Base-by-base conservation (phyloP, 495 filamentous ascomycete species). In the Penicillium bialowiezense region DNA sequence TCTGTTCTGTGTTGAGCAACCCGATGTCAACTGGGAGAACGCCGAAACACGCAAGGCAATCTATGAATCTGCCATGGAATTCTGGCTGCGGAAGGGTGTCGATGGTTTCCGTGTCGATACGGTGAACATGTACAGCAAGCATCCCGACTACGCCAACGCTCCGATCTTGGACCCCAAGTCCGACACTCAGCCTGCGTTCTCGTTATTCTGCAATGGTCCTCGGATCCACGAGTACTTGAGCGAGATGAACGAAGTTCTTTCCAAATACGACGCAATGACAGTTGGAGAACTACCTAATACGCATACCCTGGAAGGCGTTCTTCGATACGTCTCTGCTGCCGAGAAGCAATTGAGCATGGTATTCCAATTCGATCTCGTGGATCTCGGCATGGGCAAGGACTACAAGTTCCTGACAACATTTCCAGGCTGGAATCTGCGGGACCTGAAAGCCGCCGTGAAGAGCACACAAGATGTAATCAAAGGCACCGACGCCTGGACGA, bases 11-110 rank as follows among this genome's bases (percentile, higher is more conserved):
- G 58, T 66, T 2, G 68, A 77, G 50, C 78, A 81, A 52, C 77
- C 77, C 0, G 79, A 82, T 54, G 63, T 82, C 15, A 82, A 82
- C 51, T 81, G 77, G 78, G 76, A 78, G 38, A 79, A 80, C 37
- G 57, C 70, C 0, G 63, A 56, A 13, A 69, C 74, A 13, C 70
- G 78, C 20, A 54, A 62, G 10, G 78, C 77, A 4, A 69, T 82
- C 29, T 76, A 76, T 49, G 66, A 75, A 23, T 56, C 50, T 3
- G 69, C 76, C 2, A 67, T 82, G 44, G 60, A 70, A 7, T 82
- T 80, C 64, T 82, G 78, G 78, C 62, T 81, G 24, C 62, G 71
- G 18, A 70, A 72, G 21, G 78, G 78, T 8, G 65, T 65, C n/a
- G 71, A 72, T 42, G 79, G 79, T 3, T 82, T 82, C 67, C 71